Percentiles rank a stretch among this genome's conserved stretches.
Conservation (phyloP, 192 early-diverging fungal species). For the Coemansia furcata region DNA sequence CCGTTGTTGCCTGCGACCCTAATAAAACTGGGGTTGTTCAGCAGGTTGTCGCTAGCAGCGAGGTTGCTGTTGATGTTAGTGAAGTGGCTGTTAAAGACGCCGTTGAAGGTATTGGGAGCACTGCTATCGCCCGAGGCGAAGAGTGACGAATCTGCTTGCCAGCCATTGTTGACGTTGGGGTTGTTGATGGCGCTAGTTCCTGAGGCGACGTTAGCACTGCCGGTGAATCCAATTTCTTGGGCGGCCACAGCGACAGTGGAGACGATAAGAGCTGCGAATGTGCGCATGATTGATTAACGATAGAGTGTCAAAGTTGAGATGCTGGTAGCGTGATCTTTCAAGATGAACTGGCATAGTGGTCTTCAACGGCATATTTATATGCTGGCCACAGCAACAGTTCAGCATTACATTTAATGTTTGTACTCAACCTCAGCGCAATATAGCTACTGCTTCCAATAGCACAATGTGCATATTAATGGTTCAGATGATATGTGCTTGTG, state of each 20-base stretch:
- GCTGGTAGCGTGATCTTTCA: background rate
- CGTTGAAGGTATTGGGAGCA: conserved; percentile 19
- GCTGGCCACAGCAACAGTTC: background rate
- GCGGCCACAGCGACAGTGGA: conserved; percentile 15
- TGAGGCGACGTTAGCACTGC: conserved; percentile 10
- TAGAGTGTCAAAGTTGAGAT: background rate
- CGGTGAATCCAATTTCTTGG: conserved; percentile 28
- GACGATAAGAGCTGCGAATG: conserved; percentile 8
- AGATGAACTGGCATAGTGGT: background rate
- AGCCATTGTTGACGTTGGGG: conserved; percentile 38
- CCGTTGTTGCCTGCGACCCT: conserved; percentile 26
- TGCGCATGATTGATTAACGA: conserved; percentile 12
- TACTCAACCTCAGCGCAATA: background rate
- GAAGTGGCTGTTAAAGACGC: conserved; percentile 18
- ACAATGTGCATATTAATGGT: background rate
- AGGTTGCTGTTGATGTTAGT: conserved; percentile 20
- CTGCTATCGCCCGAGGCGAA: conserved; percentile 5
- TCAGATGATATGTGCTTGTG: background rate
- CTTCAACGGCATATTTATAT: background rate
- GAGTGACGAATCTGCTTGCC: conserved; percentile 21
- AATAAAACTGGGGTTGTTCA: conserved; percentile 24
- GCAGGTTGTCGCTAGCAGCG: conserved; percentile 18
- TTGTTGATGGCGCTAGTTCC: conserved; percentile 29
- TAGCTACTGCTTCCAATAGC: background rate
- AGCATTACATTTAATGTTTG: background rate